Percentiles rank a stretch among this genome's conserved stretches.
Evolutionary conservation across 805 yeast species (phyloP).

Genomic region (Naumovozyma castellii): DNA sequence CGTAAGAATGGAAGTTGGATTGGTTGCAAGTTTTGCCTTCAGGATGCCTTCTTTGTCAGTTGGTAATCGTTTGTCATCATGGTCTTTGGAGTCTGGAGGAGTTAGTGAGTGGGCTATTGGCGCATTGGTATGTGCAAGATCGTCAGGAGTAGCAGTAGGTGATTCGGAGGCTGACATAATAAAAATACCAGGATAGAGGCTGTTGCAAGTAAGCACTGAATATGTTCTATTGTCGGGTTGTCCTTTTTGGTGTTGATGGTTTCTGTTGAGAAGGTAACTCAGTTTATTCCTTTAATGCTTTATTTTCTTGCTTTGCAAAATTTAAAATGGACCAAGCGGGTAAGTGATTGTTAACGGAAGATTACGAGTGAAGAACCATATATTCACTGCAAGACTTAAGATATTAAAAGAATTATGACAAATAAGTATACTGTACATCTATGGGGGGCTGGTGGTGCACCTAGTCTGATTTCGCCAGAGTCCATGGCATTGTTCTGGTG

Average conservation of each 20-base stretch:
- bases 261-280: too few relatives aligned
- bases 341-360: not conserved
- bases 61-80: not conserved
- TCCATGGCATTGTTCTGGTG: constrained; percentile 26
- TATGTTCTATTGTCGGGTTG: too few relatives aligned
- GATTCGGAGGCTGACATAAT: not conserved
- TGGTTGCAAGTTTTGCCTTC: constrained; percentile 41
- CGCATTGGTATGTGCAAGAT: not conserved
- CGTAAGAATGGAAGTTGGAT: constrained; percentile 44
- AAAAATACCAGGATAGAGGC: not conserved
- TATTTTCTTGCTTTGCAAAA: not conserved
- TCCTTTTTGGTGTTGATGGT: too few relatives aligned
- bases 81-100: not conserved
- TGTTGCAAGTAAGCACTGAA: too few relatives aligned
- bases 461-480: constrained; percentile 23
- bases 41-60: constrained; percentile 49
- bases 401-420: too few relatives aligned
- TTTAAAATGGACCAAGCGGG: not conserved
- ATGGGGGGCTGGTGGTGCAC: constrained; percentile 21
- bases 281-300: too few relatives aligned
- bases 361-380: too few relatives aligned
- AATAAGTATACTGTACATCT: constrained; percentile 10
- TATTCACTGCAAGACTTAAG: too few relatives aligned
- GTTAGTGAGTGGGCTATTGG: not conserved
- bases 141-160: constrained; percentile 8